A percentile compares a stretch with the other conserved stretches of the same genome.
Conservation (phyloP, 768 basidiomycete species). For the Podaxis carcinomalis region DNA sequence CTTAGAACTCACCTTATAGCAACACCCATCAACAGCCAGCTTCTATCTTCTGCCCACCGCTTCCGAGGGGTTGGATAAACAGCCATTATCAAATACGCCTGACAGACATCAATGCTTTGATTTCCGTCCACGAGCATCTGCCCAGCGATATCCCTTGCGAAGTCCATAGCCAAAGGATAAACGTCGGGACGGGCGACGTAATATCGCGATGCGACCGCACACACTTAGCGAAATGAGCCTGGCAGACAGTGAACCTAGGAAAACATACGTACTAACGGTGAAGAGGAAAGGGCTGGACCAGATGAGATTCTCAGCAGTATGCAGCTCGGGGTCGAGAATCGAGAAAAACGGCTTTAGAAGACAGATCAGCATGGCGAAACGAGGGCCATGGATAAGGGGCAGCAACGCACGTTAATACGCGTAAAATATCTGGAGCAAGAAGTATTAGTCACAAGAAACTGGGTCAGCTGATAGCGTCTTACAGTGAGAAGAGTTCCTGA, state of each 20-base stretch:
- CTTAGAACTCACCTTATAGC: constrained; percentile 50
- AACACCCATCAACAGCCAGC: constrained; percentile 70
- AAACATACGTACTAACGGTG: constrained; percentile 46
- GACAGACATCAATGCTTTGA: constrained; percentile 72
- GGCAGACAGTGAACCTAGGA: not conserved
- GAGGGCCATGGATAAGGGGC: not conserved
- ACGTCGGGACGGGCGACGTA: constrained; percentile 52
- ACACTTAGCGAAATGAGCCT: constrained; percentile 39
- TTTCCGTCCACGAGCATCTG: constrained; percentile 55
- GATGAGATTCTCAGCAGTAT: constrained; percentile 49
- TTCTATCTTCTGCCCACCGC: constrained; percentile 67
- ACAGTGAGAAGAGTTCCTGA: constrained; percentile 49
- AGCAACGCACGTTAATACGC: constrained; percentile 43
- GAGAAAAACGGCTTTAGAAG: constrained; percentile 48
- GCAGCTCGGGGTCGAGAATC: constrained; percentile 51
- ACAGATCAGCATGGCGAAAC: not conserved
- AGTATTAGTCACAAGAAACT: not conserved
- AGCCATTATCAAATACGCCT: constrained; percentile 68
- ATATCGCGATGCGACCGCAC: constrained; percentile 66
- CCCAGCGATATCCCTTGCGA: constrained; percentile 58
- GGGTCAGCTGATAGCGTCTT: constrained; percentile 17
- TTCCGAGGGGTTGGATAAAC: constrained; percentile 59
- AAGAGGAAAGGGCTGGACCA: constrained; percentile 56
- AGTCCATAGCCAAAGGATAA: constrained; percentile 54
- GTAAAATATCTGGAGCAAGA: constrained; percentile 41